These are phyloP conservation scores for Venturia pyrina DNA, from an alignment of 2,329 filamentous ascomycete species.

Conservation along the genomic window DNA sequence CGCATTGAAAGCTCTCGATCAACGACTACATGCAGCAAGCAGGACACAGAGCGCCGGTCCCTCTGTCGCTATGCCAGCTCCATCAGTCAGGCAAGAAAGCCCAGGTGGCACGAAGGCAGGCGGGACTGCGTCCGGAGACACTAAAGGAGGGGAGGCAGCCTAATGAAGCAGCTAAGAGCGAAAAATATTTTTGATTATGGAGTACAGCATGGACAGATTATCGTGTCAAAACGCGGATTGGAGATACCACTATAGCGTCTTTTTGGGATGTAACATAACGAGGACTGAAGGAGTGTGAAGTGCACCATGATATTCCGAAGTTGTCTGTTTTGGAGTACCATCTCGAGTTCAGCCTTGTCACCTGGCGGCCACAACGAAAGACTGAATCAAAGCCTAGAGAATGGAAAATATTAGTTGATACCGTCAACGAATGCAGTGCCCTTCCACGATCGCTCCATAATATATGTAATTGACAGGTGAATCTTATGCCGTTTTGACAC, in stretches of 20 bases:
- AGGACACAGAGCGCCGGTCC: neutral
- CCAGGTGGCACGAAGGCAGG: neutral
- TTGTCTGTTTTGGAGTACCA: neutral
- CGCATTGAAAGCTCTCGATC: constrained; percentile 83
- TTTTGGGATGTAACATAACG: neutral
- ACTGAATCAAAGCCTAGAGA: neutral
- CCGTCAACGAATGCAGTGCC: neutral
- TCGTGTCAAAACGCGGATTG: neutral
- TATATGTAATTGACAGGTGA: neutral
- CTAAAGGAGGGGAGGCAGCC: neutral
- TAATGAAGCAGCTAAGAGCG: neutral
- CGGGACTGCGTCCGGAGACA: neutral
- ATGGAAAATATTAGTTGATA: neutral
- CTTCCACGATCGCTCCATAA: too few species aligned
- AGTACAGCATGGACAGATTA: neutral
- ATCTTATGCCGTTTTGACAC: neutral
- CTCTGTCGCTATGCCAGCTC: neutral
- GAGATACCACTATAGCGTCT: constrained; percentile 5
- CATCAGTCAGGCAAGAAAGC: neutral
- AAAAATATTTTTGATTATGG: neutral
- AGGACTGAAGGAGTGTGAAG: neutral
- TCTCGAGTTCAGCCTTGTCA: neutral
- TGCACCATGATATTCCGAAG: neutral
- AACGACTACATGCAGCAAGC: constrained; percentile 65
- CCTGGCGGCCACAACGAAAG: neutral